These are phyloP conservation scores for Vaccinium corymbosum DNA, from an alignment of 148 eudicot species.

Conservation along the genomic window DNA sequence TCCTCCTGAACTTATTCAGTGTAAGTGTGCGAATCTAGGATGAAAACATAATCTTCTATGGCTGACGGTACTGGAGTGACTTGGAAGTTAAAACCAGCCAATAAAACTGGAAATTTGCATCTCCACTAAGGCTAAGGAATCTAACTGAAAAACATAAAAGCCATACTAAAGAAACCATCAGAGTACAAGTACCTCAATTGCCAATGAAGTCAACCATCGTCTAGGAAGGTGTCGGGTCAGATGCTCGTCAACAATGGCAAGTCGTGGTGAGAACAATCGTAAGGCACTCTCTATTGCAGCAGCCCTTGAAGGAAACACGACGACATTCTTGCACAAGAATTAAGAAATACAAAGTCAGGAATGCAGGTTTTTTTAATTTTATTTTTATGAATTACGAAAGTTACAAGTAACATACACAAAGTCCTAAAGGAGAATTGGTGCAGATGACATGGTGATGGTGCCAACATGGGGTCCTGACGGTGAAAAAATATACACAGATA, in stretches of 20 bases:
- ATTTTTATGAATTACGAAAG: not conserved
- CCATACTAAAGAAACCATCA: not conserved
- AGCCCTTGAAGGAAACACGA: constrained; percentile 90
- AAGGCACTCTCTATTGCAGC: constrained; percentile 83
- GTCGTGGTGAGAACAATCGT: constrained; percentile 74
- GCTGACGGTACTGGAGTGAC: not conserved
- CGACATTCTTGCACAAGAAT: constrained; percentile 55
- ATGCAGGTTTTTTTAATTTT: not conserved
- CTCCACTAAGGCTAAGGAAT: not conserved
- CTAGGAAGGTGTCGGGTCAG: constrained; percentile 66
- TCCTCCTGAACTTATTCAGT: not conserved
- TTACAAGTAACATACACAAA: not conserved
- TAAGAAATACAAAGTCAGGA: constrained; percentile 21
- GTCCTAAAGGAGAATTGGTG: not conserved
- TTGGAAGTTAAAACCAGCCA: not conserved
- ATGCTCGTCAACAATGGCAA: constrained; percentile 93
- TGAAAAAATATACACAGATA: not conserved
- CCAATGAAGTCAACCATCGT: constrained; percentile 86
- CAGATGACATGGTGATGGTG: not conserved
- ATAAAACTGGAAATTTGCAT: not conserved
- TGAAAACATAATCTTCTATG: not conserved
- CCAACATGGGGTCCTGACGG: not conserved
- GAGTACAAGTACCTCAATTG: constrained; percentile 60
- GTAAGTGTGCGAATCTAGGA: not conserved
- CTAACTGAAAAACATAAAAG: not conserved